A percentile compares a stretch with the other conserved stretches of the same genome.
Conservation (phyloP, 2,329 filamentous ascomycete species). For the Cryoendolithus antarcticus region DNA sequence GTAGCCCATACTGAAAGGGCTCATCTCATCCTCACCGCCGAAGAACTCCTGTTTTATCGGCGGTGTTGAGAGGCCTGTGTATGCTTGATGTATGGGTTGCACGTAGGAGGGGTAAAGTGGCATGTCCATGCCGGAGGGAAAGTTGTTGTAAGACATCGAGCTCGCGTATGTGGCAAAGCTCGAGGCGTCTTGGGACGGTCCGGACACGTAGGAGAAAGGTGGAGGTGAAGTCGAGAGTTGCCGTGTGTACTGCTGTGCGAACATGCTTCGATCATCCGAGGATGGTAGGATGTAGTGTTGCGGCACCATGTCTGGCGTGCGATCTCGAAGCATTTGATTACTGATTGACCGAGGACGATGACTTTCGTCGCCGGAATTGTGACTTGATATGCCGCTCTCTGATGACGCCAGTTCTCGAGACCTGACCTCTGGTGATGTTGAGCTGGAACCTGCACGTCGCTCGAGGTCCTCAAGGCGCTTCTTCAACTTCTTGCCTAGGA, state of each 20-base stretch:
- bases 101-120: constrained; percentile 46
- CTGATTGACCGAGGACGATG: constrained; percentile 16
- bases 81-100: constrained; percentile 30
- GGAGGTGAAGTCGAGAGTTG: constrained; percentile 61
- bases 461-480: constrained; percentile 76
- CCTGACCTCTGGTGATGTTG: constrained; percentile 46
- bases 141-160: constrained; percentile 9
- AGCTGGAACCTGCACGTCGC: constrained; percentile 57
- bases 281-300: constrained; percentile 20
- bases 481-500: constrained; percentile 82
- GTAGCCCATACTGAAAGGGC: constrained; percentile 57
- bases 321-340: constrained; percentile 11
- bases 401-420: constrained; percentile 39
- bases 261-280: constrained; percentile 51
- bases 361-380: constrained; percentile 1
- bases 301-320: constrained; percentile 12
- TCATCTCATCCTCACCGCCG: constrained; percentile 49
- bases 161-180: constrained; percentile 33
- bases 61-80: constrained; percentile 26
- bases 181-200: constrained; percentile 50
- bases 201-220: constrained; percentile 55
- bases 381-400: constrained; percentile 8
- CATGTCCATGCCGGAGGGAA: constrained; percentile 35
- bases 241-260: constrained; percentile 52
- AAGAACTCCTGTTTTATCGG: constrained; percentile 57